Evolutionary conservation across 2,329 filamentous ascomycete species (phyloP).

Genomic region (Neofusicoccum laricinum): DNA sequence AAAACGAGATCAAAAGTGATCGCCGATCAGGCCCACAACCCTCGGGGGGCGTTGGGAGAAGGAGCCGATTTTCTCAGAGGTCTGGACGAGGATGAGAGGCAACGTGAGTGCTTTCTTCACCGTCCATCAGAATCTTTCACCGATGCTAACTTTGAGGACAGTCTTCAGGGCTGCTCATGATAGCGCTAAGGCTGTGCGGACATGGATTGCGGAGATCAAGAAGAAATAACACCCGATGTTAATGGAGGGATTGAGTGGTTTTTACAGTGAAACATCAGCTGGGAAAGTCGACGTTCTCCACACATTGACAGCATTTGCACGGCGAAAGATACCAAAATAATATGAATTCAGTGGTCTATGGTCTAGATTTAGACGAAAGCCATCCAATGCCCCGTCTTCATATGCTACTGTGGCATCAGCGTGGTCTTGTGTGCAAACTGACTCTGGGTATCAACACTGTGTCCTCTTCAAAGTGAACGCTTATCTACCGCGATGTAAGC

Average conservation of each 20-base stretch:
- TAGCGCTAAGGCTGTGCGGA: constrained; percentile 44
- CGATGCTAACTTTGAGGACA: constrained; percentile 20
- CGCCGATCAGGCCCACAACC: constrained; percentile 84
- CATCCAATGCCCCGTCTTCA: not conserved
- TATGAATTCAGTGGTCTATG: not conserved
- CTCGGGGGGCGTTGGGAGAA: constrained; percentile 63
- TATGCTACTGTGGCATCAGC: not conserved
- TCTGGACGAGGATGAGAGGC: constrained; percentile 85
- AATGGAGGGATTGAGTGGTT: too few relatives aligned
- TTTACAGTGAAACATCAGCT: too few relatives aligned
- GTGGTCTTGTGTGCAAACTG: constrained; percentile 4
- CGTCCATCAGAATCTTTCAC: constrained; percentile 6
- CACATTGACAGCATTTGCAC: not conserved
- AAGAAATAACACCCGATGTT: constrained; percentile 20
- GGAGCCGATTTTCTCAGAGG: constrained; percentile 81
- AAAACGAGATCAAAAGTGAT: constrained; percentile 78
- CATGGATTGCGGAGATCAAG: constrained; percentile 44
- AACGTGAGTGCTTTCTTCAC: constrained; percentile 43
- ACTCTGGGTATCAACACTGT: constrained; percentile 15
- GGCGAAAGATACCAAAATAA: not conserved
- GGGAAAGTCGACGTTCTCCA: not conserved
- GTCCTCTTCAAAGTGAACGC: not conserved
- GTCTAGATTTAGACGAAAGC: not conserved
- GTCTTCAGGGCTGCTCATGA: constrained; percentile 50
- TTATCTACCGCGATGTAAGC: not conserved